These are phyloP conservation scores for Carallia pectinifolia DNA, from an alignment of 345 rosid genomes.

Conservation along the genomic window DNA sequence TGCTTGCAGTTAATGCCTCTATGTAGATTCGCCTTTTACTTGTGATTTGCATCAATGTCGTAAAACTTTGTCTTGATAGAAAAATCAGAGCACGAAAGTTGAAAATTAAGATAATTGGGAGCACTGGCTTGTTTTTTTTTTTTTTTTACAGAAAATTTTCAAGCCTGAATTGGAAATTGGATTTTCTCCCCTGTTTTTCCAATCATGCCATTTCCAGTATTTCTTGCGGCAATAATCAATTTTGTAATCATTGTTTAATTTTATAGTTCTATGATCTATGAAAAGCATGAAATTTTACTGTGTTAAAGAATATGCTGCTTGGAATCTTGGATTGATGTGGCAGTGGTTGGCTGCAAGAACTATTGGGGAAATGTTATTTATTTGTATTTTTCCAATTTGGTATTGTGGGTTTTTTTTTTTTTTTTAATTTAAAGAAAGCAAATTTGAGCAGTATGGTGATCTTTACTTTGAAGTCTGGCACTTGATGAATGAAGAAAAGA, in stretches of 20 bases:
- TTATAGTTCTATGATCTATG: background rate
- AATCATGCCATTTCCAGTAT: background rate
- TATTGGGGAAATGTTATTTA: background rate
- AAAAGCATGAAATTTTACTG: background rate
- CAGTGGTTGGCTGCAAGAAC: background rate
- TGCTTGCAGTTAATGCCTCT: background rate
- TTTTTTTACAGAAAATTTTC: background rate
- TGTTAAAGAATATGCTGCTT: background rate
- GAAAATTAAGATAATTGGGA: background rate
- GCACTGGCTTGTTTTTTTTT: background rate
- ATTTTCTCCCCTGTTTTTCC: background rate
- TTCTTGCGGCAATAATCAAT: background rate
- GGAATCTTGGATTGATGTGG: background rate
- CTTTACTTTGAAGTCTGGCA: background rate
- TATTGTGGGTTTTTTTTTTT: background rate
- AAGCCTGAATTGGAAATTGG: background rate
- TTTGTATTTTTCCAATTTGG: background rate
- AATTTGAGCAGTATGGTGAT: background rate
- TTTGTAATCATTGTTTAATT: background rate
- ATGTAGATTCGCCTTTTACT: background rate
- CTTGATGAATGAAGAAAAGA: slow-evolving; percentile 2
- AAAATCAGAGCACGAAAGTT: background rate
- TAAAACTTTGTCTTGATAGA: background rate
- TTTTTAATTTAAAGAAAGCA: background rate
- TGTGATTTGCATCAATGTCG: background rate